phyloP scores from a whole-genome alignment of 2,329 filamentous ascomycete genomes.

The Talaromyces sp. region DNA sequence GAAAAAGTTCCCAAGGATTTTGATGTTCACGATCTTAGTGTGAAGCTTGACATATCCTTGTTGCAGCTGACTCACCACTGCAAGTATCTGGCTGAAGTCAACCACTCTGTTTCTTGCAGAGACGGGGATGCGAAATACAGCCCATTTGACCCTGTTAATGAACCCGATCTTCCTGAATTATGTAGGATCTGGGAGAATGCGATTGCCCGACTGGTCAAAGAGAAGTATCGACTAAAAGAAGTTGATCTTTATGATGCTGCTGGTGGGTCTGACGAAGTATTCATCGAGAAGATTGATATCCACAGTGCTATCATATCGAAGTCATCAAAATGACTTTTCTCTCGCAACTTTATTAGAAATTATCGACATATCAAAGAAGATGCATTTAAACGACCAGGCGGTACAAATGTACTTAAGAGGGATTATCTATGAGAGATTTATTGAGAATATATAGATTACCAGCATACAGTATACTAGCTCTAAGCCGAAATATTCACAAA shows the following conservation, averaged over 20 bases:
- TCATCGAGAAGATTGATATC: slow-evolving; percentile 21
- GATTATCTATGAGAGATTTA: not conserved
- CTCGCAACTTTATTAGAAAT: not conserved
- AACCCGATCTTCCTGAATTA: not conserved
- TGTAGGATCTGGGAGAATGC: slow-evolving; percentile 23
- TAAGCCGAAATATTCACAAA: not conserved
- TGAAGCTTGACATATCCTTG: slow-evolving; percentile 12
- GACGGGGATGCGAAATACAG: not conserved
- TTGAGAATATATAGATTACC: not conserved
- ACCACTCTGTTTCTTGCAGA: not conserved
- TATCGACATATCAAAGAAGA: not conserved
- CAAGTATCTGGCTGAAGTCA: not conserved
- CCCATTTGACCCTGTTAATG: not conserved
- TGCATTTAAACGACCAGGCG: not conserved
- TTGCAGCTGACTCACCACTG: not conserved
- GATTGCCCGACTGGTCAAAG: slow-evolving; percentile 21
- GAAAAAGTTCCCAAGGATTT: slow-evolving; percentile 28
- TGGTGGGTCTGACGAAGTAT: slow-evolving; percentile 18
- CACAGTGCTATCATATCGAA: slow-evolving; percentile 10
- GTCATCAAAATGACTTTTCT: not conserved
- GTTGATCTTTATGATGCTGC: slow-evolving; percentile 6
- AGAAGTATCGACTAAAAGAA: slow-evolving; percentile 21
- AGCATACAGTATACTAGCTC: not conserved
- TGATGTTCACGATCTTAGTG: slow-evolving; percentile 25
- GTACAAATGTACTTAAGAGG: not conserved